Evolutionary conservation across 2,329 filamentous ascomycete species (phyloP).

Genomic region (Botryosphaeria dothidea): DNA sequence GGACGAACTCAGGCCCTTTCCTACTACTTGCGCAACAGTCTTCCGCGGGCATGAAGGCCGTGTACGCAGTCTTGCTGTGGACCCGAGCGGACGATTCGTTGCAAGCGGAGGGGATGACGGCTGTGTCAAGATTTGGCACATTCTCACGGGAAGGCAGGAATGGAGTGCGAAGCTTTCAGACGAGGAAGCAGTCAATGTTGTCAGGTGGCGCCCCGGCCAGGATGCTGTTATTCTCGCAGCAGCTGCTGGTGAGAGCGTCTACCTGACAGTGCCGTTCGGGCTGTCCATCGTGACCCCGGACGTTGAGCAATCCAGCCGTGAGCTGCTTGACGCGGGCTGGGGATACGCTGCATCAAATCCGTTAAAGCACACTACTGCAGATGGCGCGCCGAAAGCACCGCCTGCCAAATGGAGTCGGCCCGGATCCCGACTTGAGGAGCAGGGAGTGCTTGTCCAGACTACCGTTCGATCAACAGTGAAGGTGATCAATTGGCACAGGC

Average conservation of each 20-base stretch:
- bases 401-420: conserved; percentile 84
- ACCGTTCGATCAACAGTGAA: conserved; percentile 81
- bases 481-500: conserved; percentile 88
- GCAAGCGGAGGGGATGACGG: conserved; percentile 95
- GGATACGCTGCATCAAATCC: conserved; percentile 69
- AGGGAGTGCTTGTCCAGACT: conserved; percentile 77
- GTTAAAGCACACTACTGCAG: conserved; percentile 57
- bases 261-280: conserved; percentile 68
- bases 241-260: conserved; percentile 81
- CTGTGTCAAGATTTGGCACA: conserved; percentile 85
- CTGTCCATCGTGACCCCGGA: conserved; percentile 69
- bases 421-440: conserved; percentile 68
- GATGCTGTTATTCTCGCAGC: conserved; percentile 81
- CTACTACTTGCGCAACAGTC: conserved; percentile 82
- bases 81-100: conserved; percentile 81
- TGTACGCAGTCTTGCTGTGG: conserved; percentile 80
- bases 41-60: conserved; percentile 87
- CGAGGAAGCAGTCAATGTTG: conserved; percentile 77
- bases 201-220: conserved; percentile 84
- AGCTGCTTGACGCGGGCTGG: conserved; percentile 84
- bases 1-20: conserved; percentile 92
- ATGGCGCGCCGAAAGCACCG: conserved; percentile 67
- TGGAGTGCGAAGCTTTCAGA: conserved; percentile 80
- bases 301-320: conserved; percentile 71
- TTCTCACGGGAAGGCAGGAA: conserved; percentile 80